phyloP scores from a whole-genome alignment of 2,329 filamentous ascomycete species.

The Alternaria triticimaculans region DNA sequence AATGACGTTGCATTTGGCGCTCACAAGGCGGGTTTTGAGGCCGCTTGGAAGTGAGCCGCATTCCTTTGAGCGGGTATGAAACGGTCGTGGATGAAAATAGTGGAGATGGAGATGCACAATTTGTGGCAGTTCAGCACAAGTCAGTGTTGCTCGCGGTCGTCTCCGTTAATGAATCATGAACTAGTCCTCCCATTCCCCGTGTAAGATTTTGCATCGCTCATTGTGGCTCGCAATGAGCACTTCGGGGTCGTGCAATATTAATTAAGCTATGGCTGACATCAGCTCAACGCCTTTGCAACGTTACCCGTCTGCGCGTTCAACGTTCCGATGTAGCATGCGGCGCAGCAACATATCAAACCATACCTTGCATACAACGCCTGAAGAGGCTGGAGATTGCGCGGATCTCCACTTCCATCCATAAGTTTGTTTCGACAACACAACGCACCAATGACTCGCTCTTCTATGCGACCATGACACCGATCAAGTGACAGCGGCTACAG shows the following conservation, averaged over 20 bases:
- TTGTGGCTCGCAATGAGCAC: neutral
- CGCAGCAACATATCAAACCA: slow-evolving; percentile 2
- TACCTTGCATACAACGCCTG: neutral
- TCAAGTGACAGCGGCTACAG: slow-evolving; percentile 22
- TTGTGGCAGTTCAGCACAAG: neutral
- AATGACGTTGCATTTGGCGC: slow-evolving; percentile 11
- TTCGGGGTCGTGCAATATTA: neutral
- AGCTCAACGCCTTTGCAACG: neutral
- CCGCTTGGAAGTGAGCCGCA: neutral
- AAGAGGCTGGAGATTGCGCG: neutral
- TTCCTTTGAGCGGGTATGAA: slow-evolving; percentile 6
- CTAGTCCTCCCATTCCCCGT: neutral
- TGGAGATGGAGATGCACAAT: neutral
- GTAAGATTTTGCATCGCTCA: no score
- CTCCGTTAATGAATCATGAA: neutral
- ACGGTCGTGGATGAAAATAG: neutral
- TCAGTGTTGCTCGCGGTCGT: neutral
- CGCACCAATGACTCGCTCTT: slow-evolving; percentile 1
- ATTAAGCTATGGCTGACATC: neutral
- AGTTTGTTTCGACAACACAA: neutral
- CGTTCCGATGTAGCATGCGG: neutral
- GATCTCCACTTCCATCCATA: neutral
- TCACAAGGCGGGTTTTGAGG: slow-evolving; percentile 1
- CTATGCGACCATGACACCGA: slow-evolving; percentile 9
- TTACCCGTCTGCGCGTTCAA: neutral